A percentile compares a stretch with the other conserved stretches of the same genome.
These are phyloP conservation scores for Cladosporium sp. DNA, from an alignment of 2,329 filamentous ascomycete genomes.

Conservation along the genomic window DNA sequence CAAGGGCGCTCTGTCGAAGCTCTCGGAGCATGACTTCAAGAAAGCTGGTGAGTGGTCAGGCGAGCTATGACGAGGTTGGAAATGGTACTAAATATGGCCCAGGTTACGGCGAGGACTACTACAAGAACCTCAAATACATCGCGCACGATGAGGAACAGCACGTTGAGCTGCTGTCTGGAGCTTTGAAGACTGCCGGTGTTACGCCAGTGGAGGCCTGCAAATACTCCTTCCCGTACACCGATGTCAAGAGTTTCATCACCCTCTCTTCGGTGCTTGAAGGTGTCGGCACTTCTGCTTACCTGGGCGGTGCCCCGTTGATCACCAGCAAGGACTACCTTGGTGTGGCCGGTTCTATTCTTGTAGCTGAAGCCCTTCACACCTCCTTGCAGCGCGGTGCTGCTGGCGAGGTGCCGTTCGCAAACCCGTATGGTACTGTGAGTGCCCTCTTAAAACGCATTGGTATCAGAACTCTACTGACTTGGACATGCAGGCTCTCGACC, in stretches of 20 bases:
- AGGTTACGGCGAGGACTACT: conserved; percentile 45
- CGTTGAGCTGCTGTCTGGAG: conserved; percentile 50
- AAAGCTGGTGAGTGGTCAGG: conserved; percentile 40
- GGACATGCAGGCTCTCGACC: conserved; percentile 42
- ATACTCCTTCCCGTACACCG: conserved; percentile 47
- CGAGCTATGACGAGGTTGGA: not conserved
- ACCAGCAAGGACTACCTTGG: conserved; percentile 57
- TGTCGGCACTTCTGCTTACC: conserved; percentile 56
- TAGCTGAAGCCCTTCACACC: conserved; percentile 60
- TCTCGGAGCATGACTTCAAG: conserved; percentile 49
- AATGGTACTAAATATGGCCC: conserved; percentile 17
- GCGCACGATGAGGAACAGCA: conserved; percentile 55
- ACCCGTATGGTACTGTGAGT: conserved; percentile 52
- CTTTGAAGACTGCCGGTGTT: conserved; percentile 43
- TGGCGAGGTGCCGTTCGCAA: conserved; percentile 51
- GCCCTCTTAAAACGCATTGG: not conserved
- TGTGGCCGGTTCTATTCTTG: conserved; percentile 58
- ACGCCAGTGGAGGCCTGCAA: conserved; percentile 53
- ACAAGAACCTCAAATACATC: conserved; percentile 55
- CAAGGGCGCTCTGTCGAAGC: conserved; percentile 54
- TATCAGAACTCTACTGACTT: not conserved
- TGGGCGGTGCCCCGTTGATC: conserved; percentile 57
- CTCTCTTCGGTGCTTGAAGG: conserved; percentile 52
- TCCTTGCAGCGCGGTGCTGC: conserved; percentile 49
- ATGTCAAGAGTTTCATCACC: conserved; percentile 44